Evolutionary conservation across 352 stramenopile genomes (phyloP), one percentile per base, ranked within the genome.

Genomic region (Phytophthora sojae): DNA sequence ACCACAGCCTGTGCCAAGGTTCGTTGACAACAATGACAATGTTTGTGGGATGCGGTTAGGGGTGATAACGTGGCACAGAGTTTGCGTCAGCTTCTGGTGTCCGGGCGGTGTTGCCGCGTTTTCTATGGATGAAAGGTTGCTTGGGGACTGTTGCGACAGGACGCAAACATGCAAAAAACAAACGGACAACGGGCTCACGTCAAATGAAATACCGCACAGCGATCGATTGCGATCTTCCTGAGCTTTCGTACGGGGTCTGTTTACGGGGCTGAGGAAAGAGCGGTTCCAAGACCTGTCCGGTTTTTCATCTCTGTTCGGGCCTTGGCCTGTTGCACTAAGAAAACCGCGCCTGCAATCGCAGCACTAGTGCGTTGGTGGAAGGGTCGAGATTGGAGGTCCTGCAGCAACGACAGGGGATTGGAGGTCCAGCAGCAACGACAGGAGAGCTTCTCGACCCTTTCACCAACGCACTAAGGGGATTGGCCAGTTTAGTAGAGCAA

Each of bases 161-260:
- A 49, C 39, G 17, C 7, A 44, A 17, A 17, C 9, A 17, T 17
- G 9, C 39, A 49, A 49, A 42, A 44, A 14, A 14, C 35, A 11
- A 15, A 44, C 39, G 15, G 39, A 9, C n/a, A 19, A 9, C 39
- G 4, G 39, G 39, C 39, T 49, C 39, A 49, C 39, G 39, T 49
- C 39, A 49, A 49, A 11, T n/a, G 39, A 19, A 49, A 23, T 49
- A 21, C 21, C 14, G 39, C 39, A 49, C 39, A 44, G 35, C 39
- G 39, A 49, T 21, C 15, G 39, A 49, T 49, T 49, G 15, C 39
- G 39, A 49, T 49, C 39, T 49, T 49, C 39, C 39, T 49, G 39
- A 49, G 39, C 35, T n/a, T n/a, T n/a, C n/a, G n/a, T n/a, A n/a
- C n/a, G n/a, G n/a, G n/a, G n/a, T n/a, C n/a, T n/a, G 35, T 17